A percentile compares a stretch with the other conserved stretches of the same genome.
phyloP scores from a whole-genome alignment of 1,284 basidiomycete species.

The Rhodotorula sp. region DNA sequence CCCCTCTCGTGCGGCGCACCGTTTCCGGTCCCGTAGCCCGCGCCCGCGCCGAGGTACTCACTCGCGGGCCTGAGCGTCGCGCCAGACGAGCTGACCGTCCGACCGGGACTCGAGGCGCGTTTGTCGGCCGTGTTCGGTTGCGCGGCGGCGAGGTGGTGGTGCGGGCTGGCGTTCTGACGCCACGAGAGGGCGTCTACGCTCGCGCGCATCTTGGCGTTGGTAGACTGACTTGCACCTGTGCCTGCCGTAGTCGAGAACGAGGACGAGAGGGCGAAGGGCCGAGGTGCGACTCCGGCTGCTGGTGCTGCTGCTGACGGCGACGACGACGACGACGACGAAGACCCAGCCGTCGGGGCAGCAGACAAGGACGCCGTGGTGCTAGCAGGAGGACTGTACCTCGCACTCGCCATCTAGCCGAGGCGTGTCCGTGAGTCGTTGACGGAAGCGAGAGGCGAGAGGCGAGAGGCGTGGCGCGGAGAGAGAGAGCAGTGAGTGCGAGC shows the following conservation, averaged over 20 bases:
- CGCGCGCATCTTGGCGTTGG: not conserved
- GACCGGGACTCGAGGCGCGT: slow-evolving; percentile 2
- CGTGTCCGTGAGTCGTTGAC: not conserved
- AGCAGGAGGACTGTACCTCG: not conserved
- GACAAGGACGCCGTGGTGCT: not conserved
- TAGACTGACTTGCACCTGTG: not conserved
- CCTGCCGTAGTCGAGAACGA: slow-evolving; percentile 2
- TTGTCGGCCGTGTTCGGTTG: not conserved
- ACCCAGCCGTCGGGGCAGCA: not conserved
- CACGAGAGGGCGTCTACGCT: slow-evolving; percentile 5
- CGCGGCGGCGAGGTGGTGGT: not conserved
- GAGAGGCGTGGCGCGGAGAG: not conserved
- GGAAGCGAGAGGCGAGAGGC: not conserved
- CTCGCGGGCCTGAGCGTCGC: slow-evolving; percentile 6
- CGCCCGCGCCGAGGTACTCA: slow-evolving; percentile 7
- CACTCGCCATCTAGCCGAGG: not conserved
- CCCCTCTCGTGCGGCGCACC: not conserved
- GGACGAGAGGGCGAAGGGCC: slow-evolving; percentile 1
- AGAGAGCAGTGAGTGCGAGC: too few species aligned
- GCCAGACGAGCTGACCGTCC: too few species aligned
- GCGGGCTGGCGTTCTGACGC: not conserved
- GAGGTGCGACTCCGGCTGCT: not conserved
- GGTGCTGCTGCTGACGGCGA: not conserved
- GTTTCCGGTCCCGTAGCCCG: not conserved
- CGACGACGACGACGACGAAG: not conserved